These are phyloP conservation scores for Nemania sp. DNA, from an alignment of 2,329 filamentous ascomycete genomes.

Conservation along the genomic window DNA sequence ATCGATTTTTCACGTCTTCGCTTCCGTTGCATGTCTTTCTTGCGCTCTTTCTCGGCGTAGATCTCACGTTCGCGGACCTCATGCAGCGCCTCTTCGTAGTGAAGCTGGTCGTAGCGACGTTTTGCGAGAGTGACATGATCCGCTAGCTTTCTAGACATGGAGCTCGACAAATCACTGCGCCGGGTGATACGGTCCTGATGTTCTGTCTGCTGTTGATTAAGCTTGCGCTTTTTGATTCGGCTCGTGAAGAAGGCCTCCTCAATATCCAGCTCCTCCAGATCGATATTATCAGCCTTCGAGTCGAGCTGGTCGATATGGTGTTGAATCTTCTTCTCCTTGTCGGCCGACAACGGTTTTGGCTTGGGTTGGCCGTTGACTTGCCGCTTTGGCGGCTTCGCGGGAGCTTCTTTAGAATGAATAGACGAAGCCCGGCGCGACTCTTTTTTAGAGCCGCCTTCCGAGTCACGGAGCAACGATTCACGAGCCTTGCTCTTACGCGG, in stretches of 20 bases:
- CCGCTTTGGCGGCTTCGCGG: slow-evolving; percentile 57
- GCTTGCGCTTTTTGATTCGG: slow-evolving; percentile 66
- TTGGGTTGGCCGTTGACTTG: slow-evolving; percentile 62
- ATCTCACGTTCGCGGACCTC: slow-evolving; percentile 90
- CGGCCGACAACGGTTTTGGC: slow-evolving; percentile 54
- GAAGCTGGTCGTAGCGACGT: slow-evolving; percentile 72
- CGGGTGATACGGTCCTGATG: slow-evolving; percentile 64
- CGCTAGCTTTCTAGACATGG: slow-evolving; percentile 63
- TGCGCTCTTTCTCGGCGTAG: slow-evolving; percentile 94
- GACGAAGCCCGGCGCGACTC: slow-evolving; percentile 54
- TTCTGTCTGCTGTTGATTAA: slow-evolving; percentile 68
- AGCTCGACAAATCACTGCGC: slow-evolving; percentile 61
- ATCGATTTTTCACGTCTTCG: slow-evolving; percentile 93
- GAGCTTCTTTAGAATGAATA: slow-evolving; percentile 49
- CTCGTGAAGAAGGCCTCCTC: slow-evolving; percentile 56
- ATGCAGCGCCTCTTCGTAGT: slow-evolving; percentile 79
- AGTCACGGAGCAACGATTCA: slow-evolving; percentile 54
- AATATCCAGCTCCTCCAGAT: slow-evolving; percentile 48
- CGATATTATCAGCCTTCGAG: slow-evolving; percentile 45
- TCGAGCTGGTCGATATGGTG: slow-evolving; percentile 59
- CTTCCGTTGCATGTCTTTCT: slow-evolving; percentile 99
- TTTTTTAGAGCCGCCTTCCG: slow-evolving; percentile 52
- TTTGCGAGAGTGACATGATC: slow-evolving; percentile 72
- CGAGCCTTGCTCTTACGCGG: slow-evolving; percentile 52
- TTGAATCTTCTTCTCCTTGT: slow-evolving; percentile 72